Evolutionary conservation across 148 eudicot species (phyloP), one percentile per base, ranked within the genome.

Genomic region (Polygonum aviculare): DNA sequence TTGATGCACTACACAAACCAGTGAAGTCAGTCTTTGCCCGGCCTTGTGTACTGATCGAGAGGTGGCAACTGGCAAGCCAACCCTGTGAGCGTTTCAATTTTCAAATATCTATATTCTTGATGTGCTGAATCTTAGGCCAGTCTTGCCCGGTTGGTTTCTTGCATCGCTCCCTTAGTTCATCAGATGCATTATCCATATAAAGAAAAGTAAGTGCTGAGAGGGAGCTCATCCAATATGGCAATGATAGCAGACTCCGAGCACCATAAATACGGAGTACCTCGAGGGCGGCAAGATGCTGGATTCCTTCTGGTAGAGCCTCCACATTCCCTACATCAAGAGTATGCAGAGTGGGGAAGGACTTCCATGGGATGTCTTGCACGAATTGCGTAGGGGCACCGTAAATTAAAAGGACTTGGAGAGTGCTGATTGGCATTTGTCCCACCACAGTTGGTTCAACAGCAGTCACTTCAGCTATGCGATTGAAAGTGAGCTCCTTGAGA

Each of bases 231-330:
- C 67, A 60, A 60, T 22, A 2, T 2, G 67, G 36, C 67, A 60
- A 60, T 1, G 67, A 60, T 12, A 26, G 12, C 36, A 60, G 4
- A 35, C 67, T 26, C 36, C 2, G 1, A 22, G 12, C 7, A 22
- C 2, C 2, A 22, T 22, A 2, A 7, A 60, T 60, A 19, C 0
- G 0, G 15, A 60, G 36, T 0, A 0, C 0, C 26, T 9, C 0
- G 38, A 60, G 36, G 36, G 67, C 0, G 18, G 39, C 4, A 31
- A 31, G 69, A 62, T 62, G 39, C 4, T 62, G 69, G 3, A 26
- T 31, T 26, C 18, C 69, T 9, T 62, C 39, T 2, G 39, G 69
- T 11, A 62, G 69, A 31, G 69, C 16, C 11, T 62, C 4, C 69
- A 62, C 0, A 39, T 62, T 1, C 1, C 38, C 9, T 10, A 62